These are phyloP conservation scores for Trichophyton mentagrophytes DNA, from an alignment of 2,329 filamentous ascomycete species.

Conservation along the genomic window DNA sequence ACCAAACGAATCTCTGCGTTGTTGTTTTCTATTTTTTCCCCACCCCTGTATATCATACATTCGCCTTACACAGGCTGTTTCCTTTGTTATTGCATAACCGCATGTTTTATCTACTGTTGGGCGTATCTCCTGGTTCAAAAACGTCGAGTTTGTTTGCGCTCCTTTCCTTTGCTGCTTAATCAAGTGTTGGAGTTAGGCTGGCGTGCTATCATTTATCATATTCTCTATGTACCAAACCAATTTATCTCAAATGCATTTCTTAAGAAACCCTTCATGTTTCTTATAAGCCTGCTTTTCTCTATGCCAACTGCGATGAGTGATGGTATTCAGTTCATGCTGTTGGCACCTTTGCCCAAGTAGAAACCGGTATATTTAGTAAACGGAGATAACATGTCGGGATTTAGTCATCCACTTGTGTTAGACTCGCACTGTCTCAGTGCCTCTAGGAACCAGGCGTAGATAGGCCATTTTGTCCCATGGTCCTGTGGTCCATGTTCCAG, in stretches of 20 bases:
- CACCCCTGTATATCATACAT: background rate
- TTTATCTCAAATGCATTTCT: background rate
- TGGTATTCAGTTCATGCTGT: background rate
- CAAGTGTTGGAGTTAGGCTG: background rate
- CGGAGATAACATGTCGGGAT: too few species aligned
- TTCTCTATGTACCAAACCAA: background rate
- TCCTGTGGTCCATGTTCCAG: too few species aligned
- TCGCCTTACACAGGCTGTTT: background rate
- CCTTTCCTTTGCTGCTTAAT: background rate
- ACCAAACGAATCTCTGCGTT: background rate
- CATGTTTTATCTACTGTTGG: background rate
- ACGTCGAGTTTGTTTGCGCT: background rate
- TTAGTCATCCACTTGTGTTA: too few species aligned
- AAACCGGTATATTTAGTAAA: background rate
- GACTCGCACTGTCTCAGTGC: too few species aligned
- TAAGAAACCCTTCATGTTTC: background rate
- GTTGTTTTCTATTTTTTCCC: background rate
- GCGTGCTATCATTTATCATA: background rate
- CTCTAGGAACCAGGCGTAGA: too few species aligned
- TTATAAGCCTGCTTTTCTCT: too few species aligned
- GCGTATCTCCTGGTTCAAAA: background rate
- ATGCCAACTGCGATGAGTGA: too few species aligned
- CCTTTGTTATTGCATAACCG: background rate
- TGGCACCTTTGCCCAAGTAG: background rate
- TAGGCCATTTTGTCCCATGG: too few species aligned